Evolutionary conservation across 176 grass and related monocot genomes (phyloP).

Genomic region (Oropetium thomaeum): DNA sequence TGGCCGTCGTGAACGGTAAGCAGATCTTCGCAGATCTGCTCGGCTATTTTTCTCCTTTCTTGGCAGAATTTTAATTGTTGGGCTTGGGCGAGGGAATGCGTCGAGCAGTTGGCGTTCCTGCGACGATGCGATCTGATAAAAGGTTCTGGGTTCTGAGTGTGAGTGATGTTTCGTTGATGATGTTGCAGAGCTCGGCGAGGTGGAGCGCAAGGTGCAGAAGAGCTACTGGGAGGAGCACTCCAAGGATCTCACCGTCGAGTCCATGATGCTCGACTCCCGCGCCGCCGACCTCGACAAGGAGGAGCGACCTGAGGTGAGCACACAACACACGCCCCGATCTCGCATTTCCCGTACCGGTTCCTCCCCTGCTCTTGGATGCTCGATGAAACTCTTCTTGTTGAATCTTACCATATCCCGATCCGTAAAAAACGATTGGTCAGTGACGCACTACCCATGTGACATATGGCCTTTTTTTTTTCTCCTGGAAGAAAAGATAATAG

Average conservation of each 20-base stretch:
- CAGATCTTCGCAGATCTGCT: slow-evolving; percentile 4
- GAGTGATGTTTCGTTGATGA: background rate
- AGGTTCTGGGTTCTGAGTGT: background rate
- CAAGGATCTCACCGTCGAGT: slow-evolving; percentile 86
- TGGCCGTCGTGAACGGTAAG: slow-evolving; percentile 48
- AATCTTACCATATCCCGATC: slow-evolving; percentile 8
- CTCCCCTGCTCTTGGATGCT: background rate
- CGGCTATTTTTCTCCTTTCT: background rate
- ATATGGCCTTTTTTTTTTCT: background rate
- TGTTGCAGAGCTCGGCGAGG: slow-evolving; percentile 35
- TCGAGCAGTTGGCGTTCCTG: background rate
- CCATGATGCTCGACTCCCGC: slow-evolving; percentile 97
- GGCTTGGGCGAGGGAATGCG: background rate
- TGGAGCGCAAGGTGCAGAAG: slow-evolving; percentile 84
- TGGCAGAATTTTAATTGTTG: background rate
- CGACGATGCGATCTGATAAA: background rate
- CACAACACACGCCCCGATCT: background rate
- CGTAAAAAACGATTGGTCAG: slow-evolving; percentile 11
- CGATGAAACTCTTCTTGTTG: background rate
- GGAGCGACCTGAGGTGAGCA: slow-evolving; percentile 75
- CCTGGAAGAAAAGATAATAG: background rate
- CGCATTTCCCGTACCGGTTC: background rate
- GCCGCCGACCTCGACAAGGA: slow-evolving; percentile 94
- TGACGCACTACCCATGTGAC: background rate
- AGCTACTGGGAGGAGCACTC: slow-evolving; percentile 97